Conservation (phyloP, 1,284 basidiomycete genomes). For the Cutaneotrichosporon arboriforme region DNA sequence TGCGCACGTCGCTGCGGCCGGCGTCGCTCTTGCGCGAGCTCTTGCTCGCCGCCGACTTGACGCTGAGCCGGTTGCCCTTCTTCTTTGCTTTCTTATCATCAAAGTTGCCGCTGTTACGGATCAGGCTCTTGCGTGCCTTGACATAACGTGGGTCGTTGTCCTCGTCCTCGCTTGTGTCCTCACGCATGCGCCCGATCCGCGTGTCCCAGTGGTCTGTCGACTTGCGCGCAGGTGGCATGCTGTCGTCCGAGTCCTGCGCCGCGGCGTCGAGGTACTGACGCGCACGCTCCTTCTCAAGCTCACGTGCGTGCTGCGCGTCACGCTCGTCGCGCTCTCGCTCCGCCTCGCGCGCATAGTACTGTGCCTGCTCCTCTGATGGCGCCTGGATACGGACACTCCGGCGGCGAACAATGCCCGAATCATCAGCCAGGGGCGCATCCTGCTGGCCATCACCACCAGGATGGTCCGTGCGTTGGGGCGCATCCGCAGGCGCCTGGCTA, state of each 20-base stretch:
- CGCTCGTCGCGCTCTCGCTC: conserved; percentile 3
- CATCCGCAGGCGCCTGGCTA: neutral
- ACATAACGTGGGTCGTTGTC: conserved; percentile 30
- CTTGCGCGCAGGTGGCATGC: neutral
- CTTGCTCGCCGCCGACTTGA: conserved; percentile 14
- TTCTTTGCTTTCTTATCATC: conserved; percentile 3
- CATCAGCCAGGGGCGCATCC: conserved; percentile 2
- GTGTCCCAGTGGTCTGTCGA: conserved; percentile 30
- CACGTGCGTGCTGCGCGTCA: neutral
- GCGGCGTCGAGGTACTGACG: conserved; percentile 5
- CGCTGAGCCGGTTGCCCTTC: conserved; percentile 4
- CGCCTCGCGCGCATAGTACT: neutral
- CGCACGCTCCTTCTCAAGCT: conserved; percentile 3
- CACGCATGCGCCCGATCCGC: conserved; percentile 39
- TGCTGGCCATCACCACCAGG: neutral
- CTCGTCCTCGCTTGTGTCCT: conserved; percentile 42
- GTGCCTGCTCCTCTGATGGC: conserved; percentile 18
- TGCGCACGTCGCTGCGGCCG: too few relatives aligned
- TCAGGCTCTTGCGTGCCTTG: conserved; percentile 22
- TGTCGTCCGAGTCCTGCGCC: conserved; percentile 6
- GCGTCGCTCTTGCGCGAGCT: neutral
- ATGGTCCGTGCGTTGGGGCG: neutral
- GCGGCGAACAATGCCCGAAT: conserved; percentile 20
- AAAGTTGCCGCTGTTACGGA: conserved; percentile 5
- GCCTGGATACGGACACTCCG: conserved; percentile 42